Conservation (phyloP, 306 rosid species). For the Geum urbanum region DNA sequence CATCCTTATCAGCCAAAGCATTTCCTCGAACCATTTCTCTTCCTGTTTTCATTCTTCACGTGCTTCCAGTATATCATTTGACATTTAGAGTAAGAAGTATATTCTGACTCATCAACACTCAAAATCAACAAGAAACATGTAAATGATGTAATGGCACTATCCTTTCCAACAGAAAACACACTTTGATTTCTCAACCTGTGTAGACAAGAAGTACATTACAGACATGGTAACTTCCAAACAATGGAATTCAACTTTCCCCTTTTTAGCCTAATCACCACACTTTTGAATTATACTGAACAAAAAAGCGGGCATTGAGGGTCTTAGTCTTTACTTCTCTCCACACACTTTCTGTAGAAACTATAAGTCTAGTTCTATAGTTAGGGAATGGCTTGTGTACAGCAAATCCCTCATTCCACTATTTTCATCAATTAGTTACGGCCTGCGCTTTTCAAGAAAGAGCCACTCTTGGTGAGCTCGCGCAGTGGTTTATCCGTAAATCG, state of each 20-base stretch:
- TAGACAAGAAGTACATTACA: not conserved
- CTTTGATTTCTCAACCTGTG: not conserved
- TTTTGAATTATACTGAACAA: no score
- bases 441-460: slow-evolving; percentile 45
- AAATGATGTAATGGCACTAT: not conserved
- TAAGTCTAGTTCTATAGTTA: not conserved
- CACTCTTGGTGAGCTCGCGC: slow-evolving; percentile 57
- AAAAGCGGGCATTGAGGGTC: not conserved
- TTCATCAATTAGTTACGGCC: slow-evolving; percentile 14
- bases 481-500: slow-evolving; percentile 61
- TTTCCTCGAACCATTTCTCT: slow-evolving; percentile 2
- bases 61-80: not conserved
- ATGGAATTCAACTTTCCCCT: not conserved
- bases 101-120: not conserved
- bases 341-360: not conserved
- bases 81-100: not conserved
- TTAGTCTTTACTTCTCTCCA: not conserved
- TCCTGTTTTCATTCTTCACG: not conserved
- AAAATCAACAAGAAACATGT: not conserved
- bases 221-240: not conserved
- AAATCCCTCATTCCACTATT: not conserved
- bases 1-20: not conserved
- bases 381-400: not conserved
- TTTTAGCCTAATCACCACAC: not conserved
- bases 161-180: not conserved